Base-by-base conservation (phyloP, 768 basidiomycete species). In the Phaeotremella skinneri region DNA sequence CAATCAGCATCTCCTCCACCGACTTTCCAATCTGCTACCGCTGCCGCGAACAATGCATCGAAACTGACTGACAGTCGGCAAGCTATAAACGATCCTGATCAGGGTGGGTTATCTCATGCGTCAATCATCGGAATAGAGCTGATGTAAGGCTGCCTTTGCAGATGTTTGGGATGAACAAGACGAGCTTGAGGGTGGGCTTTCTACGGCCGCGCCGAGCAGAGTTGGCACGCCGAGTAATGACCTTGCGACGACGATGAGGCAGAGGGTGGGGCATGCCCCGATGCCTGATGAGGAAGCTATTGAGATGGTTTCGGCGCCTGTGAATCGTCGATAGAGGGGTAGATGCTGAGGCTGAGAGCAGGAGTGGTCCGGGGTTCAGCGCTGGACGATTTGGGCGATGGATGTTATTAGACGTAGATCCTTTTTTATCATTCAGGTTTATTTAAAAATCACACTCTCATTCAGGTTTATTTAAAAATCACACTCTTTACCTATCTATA, bases 31-130 rank as follows among this genome's bases (percentile, higher is more conserved):
- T 41, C 67, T 48, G 70, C 78, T 52, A 76, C 76, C 49, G 47
- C 66, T 48, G 68, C 70, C 51, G 62, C 70, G 32, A 32, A 62
- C 52, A 41, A 79, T n/a, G 81, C 81, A 13, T 84, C 82, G 80
- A 75, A 80, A 32, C 77, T 87, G 61, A 78, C 80, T 37, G 85
- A 84, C 61, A 79, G 80, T 49, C 82, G 84, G 57, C 78, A 82
- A 42, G 80, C 79, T 31, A 74, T 85, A 52, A 76, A 68, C 41
- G 78, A 79, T 56, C 48, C 70, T 29, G 52, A 63, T 26, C 73
- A 66, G 49, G 75, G 65, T 69, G 55, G 49, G 64, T 60, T 45
- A 7, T 30, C 41, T 20, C 37, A 7, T n/a, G 21, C 17, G 16
- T 7, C 20, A 11, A 9, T 41, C 9, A 20, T 25, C 6, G 25